Evolutionary conservation across 371 early-diverging fungal genomes (phyloP), one percentile per base, ranked within the genome.

Genomic region (Mucor lusitanicus): DNA sequence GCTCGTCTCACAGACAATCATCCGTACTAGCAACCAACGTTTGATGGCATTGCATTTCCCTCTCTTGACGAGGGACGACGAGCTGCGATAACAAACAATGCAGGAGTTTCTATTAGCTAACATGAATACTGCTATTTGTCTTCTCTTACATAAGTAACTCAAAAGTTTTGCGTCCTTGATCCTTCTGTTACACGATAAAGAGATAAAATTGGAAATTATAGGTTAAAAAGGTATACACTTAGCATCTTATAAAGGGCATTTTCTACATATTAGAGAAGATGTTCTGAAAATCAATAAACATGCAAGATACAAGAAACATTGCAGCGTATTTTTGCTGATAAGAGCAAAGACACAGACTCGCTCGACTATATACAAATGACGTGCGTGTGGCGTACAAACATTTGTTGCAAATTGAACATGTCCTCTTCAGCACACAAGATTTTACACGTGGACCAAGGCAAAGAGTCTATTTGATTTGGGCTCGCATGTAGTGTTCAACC

Each of bases 371-470:
- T n/a, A 30, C 30, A 30, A 37, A 37, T 37, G 37, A 6, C 30
- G 37, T 37, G 30, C 30, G 37, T 37, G 37, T 37, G 37, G 44
- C 6, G 44, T 44, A 44, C 44, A 44, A 44, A n/a, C 44, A 7
- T n/a, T 44, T 19, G n/a, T n/a, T 44, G 5, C 6, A 19, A 3
- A 8, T 5, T 44, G 5, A 44, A 44, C 8, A 7, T 44, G n/a
- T 44, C n/a, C 44, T 2, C 19, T n/a, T 19, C 11, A 50, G 21
- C 50, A 50, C 50, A 50, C 44, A 50, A 23, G 21, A 50, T 23
- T 50, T 30, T 32, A 55, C 55, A 55, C 55, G 55, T 55, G 55
- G 55, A 55, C 55, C 32, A 55, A 55, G 9, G 55, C 17, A 30
- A 17, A 32, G 32, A 27, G 7, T 30, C 17, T 55, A 55, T 55